phyloP scores from a whole-genome alignment of 139 green algal genomes.

The Chlamydomonas schloesseri region DNA sequence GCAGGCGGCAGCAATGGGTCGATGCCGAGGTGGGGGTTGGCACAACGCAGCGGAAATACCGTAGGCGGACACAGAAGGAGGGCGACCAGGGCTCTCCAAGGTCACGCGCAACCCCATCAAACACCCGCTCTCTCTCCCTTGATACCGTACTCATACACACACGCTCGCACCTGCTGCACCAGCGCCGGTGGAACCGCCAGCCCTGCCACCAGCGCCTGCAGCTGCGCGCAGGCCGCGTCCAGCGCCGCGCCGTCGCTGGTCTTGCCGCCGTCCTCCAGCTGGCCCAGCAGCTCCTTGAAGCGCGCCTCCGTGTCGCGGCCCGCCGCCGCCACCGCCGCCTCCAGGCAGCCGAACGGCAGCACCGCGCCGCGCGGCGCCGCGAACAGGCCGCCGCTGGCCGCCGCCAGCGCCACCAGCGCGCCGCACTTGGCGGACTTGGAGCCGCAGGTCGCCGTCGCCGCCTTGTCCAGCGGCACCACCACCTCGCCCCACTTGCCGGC shows the following conservation, averaged over 20 bases:
- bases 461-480: constrained; percentile 73
- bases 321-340: constrained; percentile 70
- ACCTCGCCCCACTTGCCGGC: constrained; percentile 10
- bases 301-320: constrained; percentile 23
- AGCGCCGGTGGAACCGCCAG: constrained; percentile 39
- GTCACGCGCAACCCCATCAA: no score
- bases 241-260: constrained; percentile 31
- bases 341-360: constrained; percentile 95
- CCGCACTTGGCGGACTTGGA: constrained; percentile 89
- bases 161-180: constrained; percentile 30
- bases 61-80: no score
- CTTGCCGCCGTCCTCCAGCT: constrained; percentile 24
- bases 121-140: no score
- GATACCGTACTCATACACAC: background rate
- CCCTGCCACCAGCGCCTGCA: constrained; percentile 63
- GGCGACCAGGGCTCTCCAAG: no score
- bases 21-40: no score
- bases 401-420: constrained; percentile 67
- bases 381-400: constrained; percentile 58
- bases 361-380: constrained; percentile 69
- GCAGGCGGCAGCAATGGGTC: no score
- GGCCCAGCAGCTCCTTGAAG: constrained; percentile 62
- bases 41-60: no score
- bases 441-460: constrained; percentile 68
- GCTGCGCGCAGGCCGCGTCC: constrained; percentile 53